Percentiles rank a stretch among this genome's conserved stretches.
Conservation (phyloP, 208 protist genomes). For the Blechomonas ayalai region DNA sequence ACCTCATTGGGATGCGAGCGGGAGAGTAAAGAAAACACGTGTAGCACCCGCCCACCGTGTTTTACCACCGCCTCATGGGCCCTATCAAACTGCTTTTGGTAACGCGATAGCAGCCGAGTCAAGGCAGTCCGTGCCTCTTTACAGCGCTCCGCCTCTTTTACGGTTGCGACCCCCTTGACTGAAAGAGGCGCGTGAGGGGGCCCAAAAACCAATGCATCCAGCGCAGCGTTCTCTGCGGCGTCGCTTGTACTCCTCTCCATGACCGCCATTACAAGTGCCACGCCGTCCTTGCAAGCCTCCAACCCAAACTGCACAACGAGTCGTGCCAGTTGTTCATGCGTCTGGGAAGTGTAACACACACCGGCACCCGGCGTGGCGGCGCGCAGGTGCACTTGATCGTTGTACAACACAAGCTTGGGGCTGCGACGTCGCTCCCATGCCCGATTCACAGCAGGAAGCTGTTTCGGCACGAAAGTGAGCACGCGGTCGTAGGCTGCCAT, state of each 20-base stretch:
- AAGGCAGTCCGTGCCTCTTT: background rate
- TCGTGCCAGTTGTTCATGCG: conserved; percentile 25
- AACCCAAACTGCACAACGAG: conserved; percentile 74
- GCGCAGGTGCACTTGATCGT: conserved; percentile 58
- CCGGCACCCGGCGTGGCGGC: conserved; percentile 1
- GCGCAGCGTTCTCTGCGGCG: conserved; percentile 47
- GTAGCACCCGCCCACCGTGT: no score
- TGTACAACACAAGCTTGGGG: conserved; percentile 54
- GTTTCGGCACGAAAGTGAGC: conserved; percentile 49
- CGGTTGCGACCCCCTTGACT: background rate
- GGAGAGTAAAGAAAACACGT: no score
- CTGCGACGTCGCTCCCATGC: conserved; percentile 52
- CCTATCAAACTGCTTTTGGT: background rate
- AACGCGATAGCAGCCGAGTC: background rate
- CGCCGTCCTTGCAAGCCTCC: conserved; percentile 60
- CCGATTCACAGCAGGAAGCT: conserved; percentile 37
- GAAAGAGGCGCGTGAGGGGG: background rate
- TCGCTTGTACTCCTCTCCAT: conserved; percentile 58
- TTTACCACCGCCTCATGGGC: no score
- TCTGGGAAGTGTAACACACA: conserved; percentile 18
- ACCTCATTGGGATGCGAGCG: no score
- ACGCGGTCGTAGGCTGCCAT: conserved; percentile 50
- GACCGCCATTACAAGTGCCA: conserved; percentile 46
- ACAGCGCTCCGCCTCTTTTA: background rate
- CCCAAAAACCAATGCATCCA: conserved; percentile 60